phyloP scores from a whole-genome alignment of 2,329 filamentous ascomycete genomes.

The Sphaerulina vaccinii region DNA sequence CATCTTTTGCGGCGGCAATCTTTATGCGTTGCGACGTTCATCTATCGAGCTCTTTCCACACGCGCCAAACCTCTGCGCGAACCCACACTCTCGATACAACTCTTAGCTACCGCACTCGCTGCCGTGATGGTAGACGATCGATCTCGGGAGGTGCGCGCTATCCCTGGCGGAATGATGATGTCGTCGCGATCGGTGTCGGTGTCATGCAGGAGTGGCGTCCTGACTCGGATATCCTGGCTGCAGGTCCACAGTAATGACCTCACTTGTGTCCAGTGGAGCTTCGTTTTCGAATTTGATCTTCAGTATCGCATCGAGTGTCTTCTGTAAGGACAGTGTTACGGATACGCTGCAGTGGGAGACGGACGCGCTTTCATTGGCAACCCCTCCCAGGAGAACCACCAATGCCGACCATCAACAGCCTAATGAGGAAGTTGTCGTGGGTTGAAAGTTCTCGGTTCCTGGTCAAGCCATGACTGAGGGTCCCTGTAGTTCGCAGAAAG shows the following conservation, averaged over 20 bases:
- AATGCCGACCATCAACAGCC: not conserved
- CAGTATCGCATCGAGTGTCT: too few species aligned
- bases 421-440: not conserved
- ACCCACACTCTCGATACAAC: too few species aligned
- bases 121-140: not conserved
- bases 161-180: not conserved
- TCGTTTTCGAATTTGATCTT: too few species aligned
- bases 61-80: not conserved
- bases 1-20: not conserved
- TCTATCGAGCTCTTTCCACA: not conserved
- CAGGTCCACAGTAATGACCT: too few species aligned
- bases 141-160: not conserved
- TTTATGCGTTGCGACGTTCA: not conserved
- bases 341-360: not conserved
- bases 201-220: not conserved
- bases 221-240: too few species aligned
- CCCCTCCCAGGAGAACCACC: not conserved
- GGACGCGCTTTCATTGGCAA: not conserved
- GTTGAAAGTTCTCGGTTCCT: not conserved
- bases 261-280: too few species aligned
- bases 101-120: not conserved
- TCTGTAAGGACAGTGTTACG: too few species aligned
- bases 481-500: not conserved
- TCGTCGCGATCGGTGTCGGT: not conserved
- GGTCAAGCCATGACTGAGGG: not conserved